Evolutionary conservation across 257 asterid species (phyloP).

Genomic region (Penstemon barbatus): DNA sequence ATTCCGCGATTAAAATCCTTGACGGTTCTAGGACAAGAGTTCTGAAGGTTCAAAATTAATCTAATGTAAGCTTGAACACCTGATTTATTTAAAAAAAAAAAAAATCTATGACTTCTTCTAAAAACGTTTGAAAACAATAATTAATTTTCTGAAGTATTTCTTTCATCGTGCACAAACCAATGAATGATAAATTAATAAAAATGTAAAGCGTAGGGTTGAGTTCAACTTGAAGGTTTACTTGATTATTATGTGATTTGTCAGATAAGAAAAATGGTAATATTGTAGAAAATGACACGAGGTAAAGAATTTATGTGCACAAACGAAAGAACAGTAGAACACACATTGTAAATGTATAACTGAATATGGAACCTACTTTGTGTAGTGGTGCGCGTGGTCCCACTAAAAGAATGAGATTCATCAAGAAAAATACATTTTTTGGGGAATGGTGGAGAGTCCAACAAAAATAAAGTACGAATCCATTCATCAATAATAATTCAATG

Average conservation of each 20-base stretch:
- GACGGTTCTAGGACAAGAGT: too few species aligned
- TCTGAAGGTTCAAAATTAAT: too few species aligned
- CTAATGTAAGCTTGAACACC: too few species aligned
- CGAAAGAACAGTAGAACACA: not conserved
- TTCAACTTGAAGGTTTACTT: slow-evolving; percentile 7
- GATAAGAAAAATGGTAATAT: slow-evolving; percentile 11
- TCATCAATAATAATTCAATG: slow-evolving; percentile 26
- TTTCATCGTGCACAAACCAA: not conserved
- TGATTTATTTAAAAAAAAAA: too few species aligned
- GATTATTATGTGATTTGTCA: not conserved
- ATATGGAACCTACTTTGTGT: slow-evolving; percentile 16
- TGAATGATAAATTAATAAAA: not conserved
- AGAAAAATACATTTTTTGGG: slow-evolving; percentile 16
- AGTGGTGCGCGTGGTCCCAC: slow-evolving; percentile 34
- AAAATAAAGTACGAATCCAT: slow-evolving; percentile 22
- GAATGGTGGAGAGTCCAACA: slow-evolving; percentile 26
- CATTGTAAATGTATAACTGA: slow-evolving; percentile 7
- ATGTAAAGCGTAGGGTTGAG: not conserved
- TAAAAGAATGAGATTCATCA: slow-evolving; percentile 38
- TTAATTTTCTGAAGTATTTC: too few species aligned
- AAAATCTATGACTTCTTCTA: too few species aligned
- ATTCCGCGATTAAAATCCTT: too few species aligned
- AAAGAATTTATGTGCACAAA: slow-evolving; percentile 12
- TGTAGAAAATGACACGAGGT: slow-evolving; percentile 16
- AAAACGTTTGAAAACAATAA: too few species aligned